phyloP scores from a whole-genome alignment of 2,329 filamentous ascomycete genomes.

The Atkinsonella texensis region DNA sequence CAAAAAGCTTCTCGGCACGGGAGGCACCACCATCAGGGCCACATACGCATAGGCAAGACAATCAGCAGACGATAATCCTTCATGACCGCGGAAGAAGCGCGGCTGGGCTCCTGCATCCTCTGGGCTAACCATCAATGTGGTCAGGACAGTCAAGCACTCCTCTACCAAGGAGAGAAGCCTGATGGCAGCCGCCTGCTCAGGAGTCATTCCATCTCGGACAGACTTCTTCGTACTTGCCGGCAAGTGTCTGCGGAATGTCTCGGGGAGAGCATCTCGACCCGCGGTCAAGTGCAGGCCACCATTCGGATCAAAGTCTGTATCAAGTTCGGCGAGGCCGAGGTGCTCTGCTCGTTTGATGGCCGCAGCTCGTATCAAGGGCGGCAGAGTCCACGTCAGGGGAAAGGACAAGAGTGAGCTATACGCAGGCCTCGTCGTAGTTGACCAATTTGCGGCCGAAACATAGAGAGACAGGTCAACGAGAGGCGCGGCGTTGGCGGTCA shows the following conservation, averaged over 20 bases:
- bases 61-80: constrained; percentile 41
- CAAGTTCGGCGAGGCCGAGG: constrained; percentile 56
- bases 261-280: constrained; percentile 26
- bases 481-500: constrained; percentile 61
- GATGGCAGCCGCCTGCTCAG: constrained; percentile 63
- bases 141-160: constrained; percentile 60
- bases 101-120: constrained; percentile 14
- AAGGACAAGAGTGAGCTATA: constrained; percentile 73
- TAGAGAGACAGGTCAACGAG: constrained; percentile 82
- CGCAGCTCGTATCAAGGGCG: constrained; percentile 56
- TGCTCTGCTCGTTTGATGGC: constrained; percentile 60
- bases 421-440: constrained; percentile 61
- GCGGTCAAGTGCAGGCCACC: constrained; percentile 23
- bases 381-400: constrained; percentile 79
- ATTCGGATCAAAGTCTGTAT: constrained; percentile 41
- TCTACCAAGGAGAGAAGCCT: constrained; percentile 60
- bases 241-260: constrained; percentile 26
- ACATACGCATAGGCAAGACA: constrained; percentile 75
- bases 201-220: constrained; percentile 50
- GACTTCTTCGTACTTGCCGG: constrained; percentile 38
- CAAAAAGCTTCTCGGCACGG: constrained; percentile 30
- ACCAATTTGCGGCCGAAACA: constrained; percentile 82
- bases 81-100: constrained; percentile 19
- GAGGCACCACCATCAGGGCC: constrained; percentile 50
- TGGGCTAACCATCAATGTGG: constrained; percentile 33